Conservation (phyloP, 768 basidiomycete genomes). For the Holtermannia corniformis region DNA sequence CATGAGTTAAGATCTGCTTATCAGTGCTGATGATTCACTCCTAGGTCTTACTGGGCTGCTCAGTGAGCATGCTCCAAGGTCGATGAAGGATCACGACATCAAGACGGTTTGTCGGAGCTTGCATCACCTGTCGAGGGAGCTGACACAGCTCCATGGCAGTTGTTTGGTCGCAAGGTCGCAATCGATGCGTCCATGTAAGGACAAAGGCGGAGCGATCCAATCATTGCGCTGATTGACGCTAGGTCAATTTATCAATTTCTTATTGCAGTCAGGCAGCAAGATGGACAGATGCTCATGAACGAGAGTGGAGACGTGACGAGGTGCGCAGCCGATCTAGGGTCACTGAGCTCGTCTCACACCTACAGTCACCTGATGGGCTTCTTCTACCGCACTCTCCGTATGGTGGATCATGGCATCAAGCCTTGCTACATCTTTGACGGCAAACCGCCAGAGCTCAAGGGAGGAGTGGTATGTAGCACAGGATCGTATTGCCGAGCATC, state of each 20-base stretch:
- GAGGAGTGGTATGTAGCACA: constrained; percentile 71
- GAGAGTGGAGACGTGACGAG: constrained; percentile 96
- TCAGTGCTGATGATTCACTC: too few species aligned
- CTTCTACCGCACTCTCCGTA: constrained; percentile 93
- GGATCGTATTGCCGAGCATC: neutral
- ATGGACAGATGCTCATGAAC: constrained; percentile 92
- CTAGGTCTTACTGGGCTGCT: constrained; percentile 71
- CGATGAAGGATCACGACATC: constrained; percentile 80
- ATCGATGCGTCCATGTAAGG: constrained; percentile 65
- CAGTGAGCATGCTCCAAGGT: constrained; percentile 76
- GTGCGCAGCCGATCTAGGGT: constrained; percentile 39
- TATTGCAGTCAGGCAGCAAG: constrained; percentile 91
- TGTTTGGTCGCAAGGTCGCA: constrained; percentile 96
- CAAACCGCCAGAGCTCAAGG: constrained; percentile 93
- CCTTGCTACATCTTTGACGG: constrained; percentile 98
- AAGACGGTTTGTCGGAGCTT: constrained; percentile 51
- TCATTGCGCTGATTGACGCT: neutral
- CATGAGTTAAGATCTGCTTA: neutral
- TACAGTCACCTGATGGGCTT: constrained; percentile 93
- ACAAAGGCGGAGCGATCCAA: neutral
- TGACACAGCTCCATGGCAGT: constrained; percentile 27
- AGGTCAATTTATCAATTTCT: constrained; percentile 61
- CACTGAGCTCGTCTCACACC: neutral
- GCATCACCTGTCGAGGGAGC: neutral
- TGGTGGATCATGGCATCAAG: constrained; percentile 98